Evolutionary conservation across 2,329 filamentous ascomycete genomes (phyloP).

Genomic region (Phaeosphaeria sp.): DNA sequence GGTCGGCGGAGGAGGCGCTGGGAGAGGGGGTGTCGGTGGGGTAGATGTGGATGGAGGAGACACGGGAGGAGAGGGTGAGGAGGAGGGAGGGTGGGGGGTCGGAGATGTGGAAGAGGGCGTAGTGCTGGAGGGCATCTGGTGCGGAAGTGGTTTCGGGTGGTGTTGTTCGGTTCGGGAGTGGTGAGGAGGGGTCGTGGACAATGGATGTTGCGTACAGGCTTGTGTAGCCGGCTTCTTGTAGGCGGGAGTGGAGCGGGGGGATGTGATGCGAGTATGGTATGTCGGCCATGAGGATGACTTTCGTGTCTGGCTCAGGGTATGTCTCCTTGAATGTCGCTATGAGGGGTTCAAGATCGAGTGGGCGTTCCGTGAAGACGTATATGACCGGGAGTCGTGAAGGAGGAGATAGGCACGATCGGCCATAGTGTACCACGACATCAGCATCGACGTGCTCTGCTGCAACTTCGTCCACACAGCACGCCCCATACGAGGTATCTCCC

Average conservation of each 20-base stretch:
- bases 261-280: conserved; percentile 85
- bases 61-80: conserved; percentile 83
- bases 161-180: conserved; percentile 83
- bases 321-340: conserved; percentile 69
- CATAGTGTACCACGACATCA: conserved; percentile 93
- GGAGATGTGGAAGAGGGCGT: conserved; percentile 85
- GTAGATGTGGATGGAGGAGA: conserved; percentile 80
- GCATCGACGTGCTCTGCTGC: conserved; percentile 93
- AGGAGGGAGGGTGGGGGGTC: conserved; percentile 82
- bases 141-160: conserved; percentile 58
- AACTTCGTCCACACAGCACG: conserved; percentile 96
- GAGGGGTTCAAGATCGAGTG: conserved; percentile 68
- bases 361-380: conserved; percentile 83
- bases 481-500: conserved; percentile 94
- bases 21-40: conserved; percentile 57
- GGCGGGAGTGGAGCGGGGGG: conserved; percentile 58
- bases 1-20: conserved; percentile 51
- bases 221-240: conserved; percentile 71
- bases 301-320: conserved; percentile 69
- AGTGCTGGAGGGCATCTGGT: conserved; percentile 63
- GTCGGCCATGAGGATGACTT: conserved; percentile 85
- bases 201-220: conserved; percentile 74
- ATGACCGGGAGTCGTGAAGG: conserved; percentile 87
- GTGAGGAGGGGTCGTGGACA: conserved; percentile 77
- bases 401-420: conserved; percentile 88